Evolutionary conservation across 768 basidiomycete species (phyloP), one percentile per base, ranked within the genome.

Genomic region (Lactarius vividus): DNA sequence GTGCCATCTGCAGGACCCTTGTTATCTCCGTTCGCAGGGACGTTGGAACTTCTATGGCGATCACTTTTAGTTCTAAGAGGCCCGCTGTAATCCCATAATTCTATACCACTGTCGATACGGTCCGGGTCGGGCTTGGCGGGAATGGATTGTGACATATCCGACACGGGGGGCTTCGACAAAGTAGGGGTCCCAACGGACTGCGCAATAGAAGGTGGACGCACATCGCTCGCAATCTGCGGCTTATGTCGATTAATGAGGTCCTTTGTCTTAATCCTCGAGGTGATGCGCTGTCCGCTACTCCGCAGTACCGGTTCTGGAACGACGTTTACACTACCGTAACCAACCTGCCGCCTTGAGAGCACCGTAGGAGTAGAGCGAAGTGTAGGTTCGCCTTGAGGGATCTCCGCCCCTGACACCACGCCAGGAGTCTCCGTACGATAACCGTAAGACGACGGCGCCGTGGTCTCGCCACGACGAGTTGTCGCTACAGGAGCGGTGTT

Each of bases 221-320:
- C 44, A 23, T 58, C 52, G 44, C 9, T 59, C 56, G 33, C 16
- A 31, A 15, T 31, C 20, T 39, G 61, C 16, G 31, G 57, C 52
- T 67, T 67, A 55, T 67, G 66, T 37, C 66, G 57, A 31, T 26
- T 67, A 18, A 67, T 67, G 35, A 67, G 66, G 29, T 62, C 66
- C n/a, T 63, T 67, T 2, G 66, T 67, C 33, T 29, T 67, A 4
- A 67, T 58, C 35, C 57, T 67, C n/a, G 66, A 37, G 13, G 61
- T 18, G 28, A 35, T 53, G 46, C 65, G 65, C 20, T 61, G 6
- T 10, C 52, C 37, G 60, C 40, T 33, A 49, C 44, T 59, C 52
- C 57, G 46, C 7, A 26, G 26, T 28, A 52, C 16, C 26, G 57
- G 58, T 1, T 49, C 11, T 6, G 61, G 23, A 5, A 16, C 16